Conservation (phyloP, 2,329 filamentous ascomycete species). For the Malbranchea zuffiana region DNA sequence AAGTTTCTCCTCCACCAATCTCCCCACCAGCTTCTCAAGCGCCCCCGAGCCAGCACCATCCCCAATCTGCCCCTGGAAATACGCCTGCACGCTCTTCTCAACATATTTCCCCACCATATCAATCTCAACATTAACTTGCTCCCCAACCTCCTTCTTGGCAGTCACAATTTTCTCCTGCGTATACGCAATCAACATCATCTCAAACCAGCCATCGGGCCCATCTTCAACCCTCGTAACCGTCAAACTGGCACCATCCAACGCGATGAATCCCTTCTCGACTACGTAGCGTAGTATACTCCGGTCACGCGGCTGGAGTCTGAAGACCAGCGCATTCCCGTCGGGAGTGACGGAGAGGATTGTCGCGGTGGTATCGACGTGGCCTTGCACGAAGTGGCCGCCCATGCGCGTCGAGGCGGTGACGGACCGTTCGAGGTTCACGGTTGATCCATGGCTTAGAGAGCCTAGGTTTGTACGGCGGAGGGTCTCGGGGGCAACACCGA, state of each 20-base stretch:
- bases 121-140: slow-evolving; percentile 83
- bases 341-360: slow-evolving; percentile 59
- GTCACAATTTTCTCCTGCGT: slow-evolving; percentile 87
- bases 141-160: slow-evolving; percentile 64
- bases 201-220: slow-evolving; percentile 66
- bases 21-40: slow-evolving; percentile 61
- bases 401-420: slow-evolving; percentile 86
- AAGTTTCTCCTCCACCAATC: slow-evolving; percentile 62
- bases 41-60: slow-evolving; percentile 39
- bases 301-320: slow-evolving; percentile 66
- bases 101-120: slow-evolving; percentile 63
- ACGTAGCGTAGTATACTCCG: slow-evolving; percentile 67
- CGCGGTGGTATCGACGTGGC: slow-evolving; percentile 87
- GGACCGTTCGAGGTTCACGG: slow-evolving; percentile 87
- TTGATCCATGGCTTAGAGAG: slow-evolving; percentile 50
- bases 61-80: slow-evolving; percentile 44
- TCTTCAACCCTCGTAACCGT: slow-evolving; percentile 84
- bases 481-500: slow-evolving; percentile 90
- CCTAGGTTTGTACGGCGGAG: slow-evolving; percentile 94
- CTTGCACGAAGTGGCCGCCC: slow-evolving; percentile 97
- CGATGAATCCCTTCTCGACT: slow-evolving; percentile 92
- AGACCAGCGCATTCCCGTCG: slow-evolving; percentile 83
- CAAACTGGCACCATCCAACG: slow-evolving; percentile 86
- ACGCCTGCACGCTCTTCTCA: slow-evolving; percentile 72
- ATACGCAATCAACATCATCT: slow-evolving; percentile 96